Evolutionary conservation across 768 basidiomycete genomes (phyloP), one percentile per base, ranked within the genome.

Genomic region (Gymnopilus dilepis): DNA sequence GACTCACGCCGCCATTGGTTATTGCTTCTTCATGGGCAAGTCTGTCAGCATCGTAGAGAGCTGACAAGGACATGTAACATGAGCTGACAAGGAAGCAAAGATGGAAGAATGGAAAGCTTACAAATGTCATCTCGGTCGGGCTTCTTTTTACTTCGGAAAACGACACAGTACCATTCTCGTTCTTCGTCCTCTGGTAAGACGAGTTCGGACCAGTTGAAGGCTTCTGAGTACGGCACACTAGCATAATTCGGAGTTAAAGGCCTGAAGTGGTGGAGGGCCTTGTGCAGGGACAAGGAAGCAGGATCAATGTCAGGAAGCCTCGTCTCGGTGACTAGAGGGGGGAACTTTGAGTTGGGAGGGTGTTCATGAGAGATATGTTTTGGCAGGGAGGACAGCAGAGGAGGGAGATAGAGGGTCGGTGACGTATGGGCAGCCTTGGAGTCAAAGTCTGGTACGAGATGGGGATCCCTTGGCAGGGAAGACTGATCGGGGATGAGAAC

Each of bases 11-110:
- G 65, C 94, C 92, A 61, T 92, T 94, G 41, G 81, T 80, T 26
- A 98, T 85, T 0, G 97, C 97, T 73, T 99, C 97, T 75, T 96
- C 93, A 68, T 98, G 96, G 1, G 97, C 96, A 41, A 80, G 76
- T 68, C 83, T 84, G 73, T 99, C 97, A 4, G 94, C 95, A 58
- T 89, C 87, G 74, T 97, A 96, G 5, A 98, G 82, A 0, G 85
- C 91, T 92, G 7, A 2, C n/a, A n/a, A 37, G 11, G 3, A 37
- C 34, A 62, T 26, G 63, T 59, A 64, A 57, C 4, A 65, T 52
- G 43, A 58, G 19, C 58, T 8, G 31, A 22, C 42, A 7, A 54
- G 6, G 8, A 65, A 57, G 12, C 26, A 19, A 4, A 11, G n/a
- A 3, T 26, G 33, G 19, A 48, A 60, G 56, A 47, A 75, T 64